Percentiles rank a stretch among this genome's conserved stretches.
Evolutionary conservation across 768 basidiomycete species (phyloP).

Genomic region (Tulasnella sp.): DNA sequence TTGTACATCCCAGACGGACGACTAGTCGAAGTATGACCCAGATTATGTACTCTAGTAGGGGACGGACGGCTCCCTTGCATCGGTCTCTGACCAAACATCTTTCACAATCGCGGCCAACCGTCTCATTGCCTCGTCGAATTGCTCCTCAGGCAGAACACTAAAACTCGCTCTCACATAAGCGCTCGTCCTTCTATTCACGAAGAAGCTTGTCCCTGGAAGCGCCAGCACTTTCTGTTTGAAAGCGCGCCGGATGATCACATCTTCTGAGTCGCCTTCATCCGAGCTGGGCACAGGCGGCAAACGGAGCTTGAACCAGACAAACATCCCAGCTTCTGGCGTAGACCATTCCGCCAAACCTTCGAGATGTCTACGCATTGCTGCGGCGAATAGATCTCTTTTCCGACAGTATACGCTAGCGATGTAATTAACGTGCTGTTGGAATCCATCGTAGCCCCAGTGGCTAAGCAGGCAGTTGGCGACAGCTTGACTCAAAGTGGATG

Average conservation of each 20-base stretch:
- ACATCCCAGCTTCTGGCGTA: conserved; percentile 72
- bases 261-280: conserved; percentile 51
- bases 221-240: conserved; percentile 77
- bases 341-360: conserved; percentile 60
- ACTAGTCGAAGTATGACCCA: too few relatives aligned
- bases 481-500: conserved; percentile 52
- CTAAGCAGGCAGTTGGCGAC: conserved; percentile 48
- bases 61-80: too few relatives aligned
- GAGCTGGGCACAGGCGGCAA: conserved; percentile 18
- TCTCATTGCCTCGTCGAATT: conserved; percentile 4
- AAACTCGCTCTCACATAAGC: conserved; percentile 76
- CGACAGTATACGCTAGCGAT: conserved; percentile 61
- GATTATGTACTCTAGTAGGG: too few relatives aligned
- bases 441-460: conserved; percentile 68
- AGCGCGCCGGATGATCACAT: conserved; percentile 61
- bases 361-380: conserved; percentile 64
- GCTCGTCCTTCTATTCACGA: conserved; percentile 56
- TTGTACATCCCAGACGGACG: too few relatives aligned
- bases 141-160: conserved; percentile 36
- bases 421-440: conserved; percentile 49
- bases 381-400: conserved; percentile 69
- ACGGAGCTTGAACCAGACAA: conserved; percentile 75
- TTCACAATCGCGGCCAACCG: neutral
- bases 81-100: too few relatives aligned
- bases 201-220: conserved; percentile 76